Percentiles rank a stretch among this genome's conserved stretches.
Evolutionary conservation across 2,329 filamentous ascomycete genomes (phyloP).

Genomic region (Ophiostoma sp.): DNA sequence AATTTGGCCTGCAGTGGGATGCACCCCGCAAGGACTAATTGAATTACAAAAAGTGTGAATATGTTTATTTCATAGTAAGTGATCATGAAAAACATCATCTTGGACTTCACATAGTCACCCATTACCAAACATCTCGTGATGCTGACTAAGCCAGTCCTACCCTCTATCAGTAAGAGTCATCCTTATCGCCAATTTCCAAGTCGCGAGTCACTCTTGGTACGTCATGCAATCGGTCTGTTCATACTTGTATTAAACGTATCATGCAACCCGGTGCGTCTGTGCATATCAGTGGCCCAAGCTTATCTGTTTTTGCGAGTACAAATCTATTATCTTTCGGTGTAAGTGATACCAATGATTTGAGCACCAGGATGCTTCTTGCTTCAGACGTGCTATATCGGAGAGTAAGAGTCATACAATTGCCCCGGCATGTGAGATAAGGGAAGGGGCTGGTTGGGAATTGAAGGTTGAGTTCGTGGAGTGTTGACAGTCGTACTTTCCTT

Average conservation of each 20-base stretch:
- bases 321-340: slow-evolving; percentile 17
- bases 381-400: slow-evolving; percentile 2
- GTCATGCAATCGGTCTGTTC: not conserved
- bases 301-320: not conserved
- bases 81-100: too few species aligned
- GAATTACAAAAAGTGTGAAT: too few species aligned
- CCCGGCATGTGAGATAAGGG: not conserved
- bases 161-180: not conserved
- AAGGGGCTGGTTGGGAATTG: too few species aligned
- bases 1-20: not conserved
- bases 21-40: too few species aligned
- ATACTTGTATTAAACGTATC: not conserved
- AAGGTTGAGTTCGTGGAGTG: not conserved
- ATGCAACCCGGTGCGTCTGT: not conserved
- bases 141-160: not conserved
- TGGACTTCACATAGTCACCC: too few species aligned
- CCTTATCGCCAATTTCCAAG: not conserved
- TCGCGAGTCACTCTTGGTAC: not conserved
- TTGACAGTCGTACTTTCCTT: not conserved
- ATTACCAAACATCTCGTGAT: too few species aligned
- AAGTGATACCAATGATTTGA: slow-evolving; percentile 11
- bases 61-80: too few species aligned
- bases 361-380: not conserved
- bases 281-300: slow-evolving; percentile 24
- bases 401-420: slow-evolving; percentile 8